Conservation (phyloP, 192 early-diverging fungal species). For the Backusella australiensis region DNA sequence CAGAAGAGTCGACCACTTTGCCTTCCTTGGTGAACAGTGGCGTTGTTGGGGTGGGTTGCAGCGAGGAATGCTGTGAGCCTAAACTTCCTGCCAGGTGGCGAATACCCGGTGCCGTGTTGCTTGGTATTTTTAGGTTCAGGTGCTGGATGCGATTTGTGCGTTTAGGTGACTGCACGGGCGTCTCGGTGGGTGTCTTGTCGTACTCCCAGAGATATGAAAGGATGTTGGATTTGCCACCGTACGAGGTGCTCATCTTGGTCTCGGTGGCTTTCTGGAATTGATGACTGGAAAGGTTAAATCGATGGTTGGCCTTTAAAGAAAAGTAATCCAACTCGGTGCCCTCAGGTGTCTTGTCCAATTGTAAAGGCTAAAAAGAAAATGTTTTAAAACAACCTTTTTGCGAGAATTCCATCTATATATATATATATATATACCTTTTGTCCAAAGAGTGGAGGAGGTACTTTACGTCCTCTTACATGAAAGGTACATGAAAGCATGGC, state of each 20-base stretch:
- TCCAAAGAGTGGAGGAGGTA: conserved; percentile 3
- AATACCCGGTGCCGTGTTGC: conserved; percentile 28
- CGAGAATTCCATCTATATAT: not conserved
- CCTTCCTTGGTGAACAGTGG: conserved; percentile 25
- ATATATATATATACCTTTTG: not conserved
- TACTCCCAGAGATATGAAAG: conserved; percentile 26
- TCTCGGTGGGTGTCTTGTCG: not conserved
- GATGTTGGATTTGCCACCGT: not conserved
- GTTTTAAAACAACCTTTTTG: not conserved
- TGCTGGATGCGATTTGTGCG: not conserved
- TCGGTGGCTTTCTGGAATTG: not conserved
- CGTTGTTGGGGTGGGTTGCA: not conserved
- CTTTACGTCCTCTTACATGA: conserved; percentile 34
- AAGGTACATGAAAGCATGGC: conserved; percentile 67
- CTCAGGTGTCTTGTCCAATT: not conserved
- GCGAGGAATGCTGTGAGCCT: not conserved
- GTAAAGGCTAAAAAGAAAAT: not conserved
- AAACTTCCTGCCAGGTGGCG: not conserved
- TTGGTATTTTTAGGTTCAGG: conserved; percentile 20
- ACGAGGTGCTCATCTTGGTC: conserved; percentile 5
- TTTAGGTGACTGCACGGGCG: not conserved
- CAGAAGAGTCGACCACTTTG: not conserved
- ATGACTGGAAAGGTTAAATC: not conserved
- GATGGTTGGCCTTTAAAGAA: conserved; percentile 9
- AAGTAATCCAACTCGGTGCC: conserved; percentile 11